Percentiles rank a stretch among this genome's conserved stretches.
Evolutionary conservation across 495 filamentous ascomycete genomes (phyloP).

Genomic region (Aspergillus affinis): DNA sequence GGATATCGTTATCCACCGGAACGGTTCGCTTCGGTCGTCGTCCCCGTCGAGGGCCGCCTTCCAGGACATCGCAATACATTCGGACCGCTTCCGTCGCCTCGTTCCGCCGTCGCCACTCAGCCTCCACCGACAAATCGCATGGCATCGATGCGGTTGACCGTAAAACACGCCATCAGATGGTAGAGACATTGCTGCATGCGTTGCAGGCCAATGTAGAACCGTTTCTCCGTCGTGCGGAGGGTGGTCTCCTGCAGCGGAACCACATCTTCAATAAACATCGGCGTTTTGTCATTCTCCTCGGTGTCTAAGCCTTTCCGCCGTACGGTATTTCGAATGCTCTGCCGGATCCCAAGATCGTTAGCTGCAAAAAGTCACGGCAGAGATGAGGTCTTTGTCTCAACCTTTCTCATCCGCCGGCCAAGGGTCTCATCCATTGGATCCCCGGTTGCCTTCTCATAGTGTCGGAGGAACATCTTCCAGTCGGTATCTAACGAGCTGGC

Average conservation of each 20-base stretch:
- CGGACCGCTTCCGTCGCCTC: conserved; percentile 20
- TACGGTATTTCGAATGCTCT: background rate
- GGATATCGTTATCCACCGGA: conserved; percentile 1
- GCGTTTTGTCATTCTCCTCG: background rate
- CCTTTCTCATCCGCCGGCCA: conserved; percentile 1
- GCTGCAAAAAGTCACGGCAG: too few relatives aligned
- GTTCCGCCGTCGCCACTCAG: conserved; percentile 24
- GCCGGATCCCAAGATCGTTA: too few relatives aligned
- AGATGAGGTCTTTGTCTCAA: background rate
- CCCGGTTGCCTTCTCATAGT: conserved; percentile 3
- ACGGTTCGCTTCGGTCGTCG: conserved; percentile 24
- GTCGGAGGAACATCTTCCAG: conserved; percentile 1
- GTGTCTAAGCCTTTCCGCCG: background rate
- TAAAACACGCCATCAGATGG: conserved; percentile 1
- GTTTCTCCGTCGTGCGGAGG: conserved; percentile 2
- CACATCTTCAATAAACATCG: conserved; percentile 8
- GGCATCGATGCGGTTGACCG: conserved; percentile 1
- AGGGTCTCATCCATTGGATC: conserved; percentile 4
- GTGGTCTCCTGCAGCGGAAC: conserved; percentile 2
- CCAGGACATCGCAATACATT: conserved; percentile 23
- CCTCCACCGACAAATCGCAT: conserved; percentile 20
- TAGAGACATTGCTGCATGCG: conserved; percentile 3
- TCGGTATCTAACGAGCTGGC: background rate
- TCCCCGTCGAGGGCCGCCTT: conserved; percentile 26
- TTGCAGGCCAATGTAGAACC: conserved; percentile 3